A percentile compares a stretch with the other conserved stretches of the same genome.
phyloP scores from a whole-genome alignment of 306 rosid species.

The Leucaena leucocephala region DNA sequence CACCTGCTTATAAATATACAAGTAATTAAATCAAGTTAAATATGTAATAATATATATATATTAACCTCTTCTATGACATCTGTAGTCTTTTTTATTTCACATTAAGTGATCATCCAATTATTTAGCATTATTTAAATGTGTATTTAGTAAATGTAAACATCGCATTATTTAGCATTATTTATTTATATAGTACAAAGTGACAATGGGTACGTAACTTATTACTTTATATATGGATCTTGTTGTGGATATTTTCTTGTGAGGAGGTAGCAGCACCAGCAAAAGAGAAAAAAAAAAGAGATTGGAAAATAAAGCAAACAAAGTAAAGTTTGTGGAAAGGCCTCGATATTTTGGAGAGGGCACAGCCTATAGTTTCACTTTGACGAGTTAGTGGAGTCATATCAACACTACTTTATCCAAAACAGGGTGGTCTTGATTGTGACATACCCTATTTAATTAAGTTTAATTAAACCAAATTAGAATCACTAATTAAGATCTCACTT shows the following conservation, averaged over 20 bases:
- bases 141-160: background rate
- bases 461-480: background rate
- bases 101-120: background rate
- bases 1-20: background rate
- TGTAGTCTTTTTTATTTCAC: background rate
- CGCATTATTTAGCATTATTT: background rate
- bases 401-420: background rate
- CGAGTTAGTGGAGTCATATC: background rate
- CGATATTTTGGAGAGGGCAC: background rate
- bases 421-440: background rate
- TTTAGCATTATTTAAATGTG: background rate
- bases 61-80: background rate
- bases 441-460: background rate
- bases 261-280: background rate
- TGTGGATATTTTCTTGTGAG: background rate
- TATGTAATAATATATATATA: background rate
- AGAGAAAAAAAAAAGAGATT: background rate
- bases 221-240: background rate
- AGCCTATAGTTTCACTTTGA: background rate
- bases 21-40: background rate
- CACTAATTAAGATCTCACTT: background rate
- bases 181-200: background rate
- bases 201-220: slow-evolving; percentile 3
- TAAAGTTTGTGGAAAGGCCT: background rate
- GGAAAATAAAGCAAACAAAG: background rate